Evolutionary conservation across 2,329 filamentous ascomycete genomes (phyloP).

Genomic region (Dothideomycetes sp.): DNA sequence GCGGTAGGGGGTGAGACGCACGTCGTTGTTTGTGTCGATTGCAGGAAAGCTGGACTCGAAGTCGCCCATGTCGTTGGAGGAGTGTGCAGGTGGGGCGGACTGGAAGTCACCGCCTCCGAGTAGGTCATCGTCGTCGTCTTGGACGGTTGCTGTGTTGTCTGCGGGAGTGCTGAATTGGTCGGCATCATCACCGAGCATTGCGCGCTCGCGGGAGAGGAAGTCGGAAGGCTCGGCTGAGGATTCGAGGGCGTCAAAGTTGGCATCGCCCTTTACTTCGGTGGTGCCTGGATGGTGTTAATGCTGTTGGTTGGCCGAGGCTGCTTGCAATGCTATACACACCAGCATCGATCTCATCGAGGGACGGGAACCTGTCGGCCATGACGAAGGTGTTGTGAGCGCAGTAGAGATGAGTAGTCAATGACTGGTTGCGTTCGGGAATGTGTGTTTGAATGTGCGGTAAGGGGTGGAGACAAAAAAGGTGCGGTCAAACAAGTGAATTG

Average conservation of each 20-base stretch:
- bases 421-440: background rate
- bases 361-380: constrained; percentile 43
- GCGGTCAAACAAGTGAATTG: background rate
- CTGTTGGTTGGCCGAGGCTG: constrained; percentile 3
- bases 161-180: constrained; percentile 73
- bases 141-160: constrained; percentile 54
- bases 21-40: constrained; percentile 63
- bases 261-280: constrained; percentile 49
- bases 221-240: constrained; percentile 58
- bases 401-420: background rate
- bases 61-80: constrained; percentile 39
- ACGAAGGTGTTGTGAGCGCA: constrained; percentile 9
- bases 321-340: constrained; percentile 25
- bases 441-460: background rate
- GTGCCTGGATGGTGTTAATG: constrained; percentile 46
- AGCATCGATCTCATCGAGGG: constrained; percentile 41
- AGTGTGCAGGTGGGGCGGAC: constrained; percentile 27
- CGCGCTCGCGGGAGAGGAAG: constrained; percentile 87
- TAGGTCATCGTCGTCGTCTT: constrained; percentile 54
- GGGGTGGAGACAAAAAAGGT: background rate
- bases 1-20: constrained; percentile 25
- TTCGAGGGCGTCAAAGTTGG: constrained; percentile 37
- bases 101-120: constrained; percentile 46
- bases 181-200: constrained; percentile 82
- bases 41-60: constrained; percentile 92